Base-by-base conservation (phyloP, 257 asterid species). In the Forsythia viridissima region DNA sequence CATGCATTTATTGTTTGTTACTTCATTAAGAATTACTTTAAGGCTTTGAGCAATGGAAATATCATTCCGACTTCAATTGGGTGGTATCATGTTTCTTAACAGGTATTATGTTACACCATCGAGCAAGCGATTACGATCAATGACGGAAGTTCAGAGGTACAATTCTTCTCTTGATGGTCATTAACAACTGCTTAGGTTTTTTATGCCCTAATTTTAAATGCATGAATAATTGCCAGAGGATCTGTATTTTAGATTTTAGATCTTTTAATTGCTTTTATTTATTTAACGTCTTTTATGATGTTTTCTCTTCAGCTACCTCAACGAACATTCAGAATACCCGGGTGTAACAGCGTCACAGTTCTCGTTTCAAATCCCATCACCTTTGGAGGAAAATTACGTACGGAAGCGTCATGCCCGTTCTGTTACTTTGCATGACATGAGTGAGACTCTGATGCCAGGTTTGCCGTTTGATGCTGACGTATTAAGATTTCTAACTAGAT, bases 331-430 rank as follows among this genome's bases (percentile, higher is more conserved):
- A 4, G 86, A 81, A 70, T 61, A 61, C 38, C 83, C 84, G 1
- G 91, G 90, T 18, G 84, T 90, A n/a, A 57, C 44, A 24, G 44
- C 67, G 70, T 80, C 94, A 0, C 85, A 74, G 37, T 90, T 93
- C 80, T 92, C 96, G 70, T 92, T 93, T 87, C 89, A 84, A 81
- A 86, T 86, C n/a, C 97, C 97, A 24, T 86, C 88, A 71, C 94
- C 89, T 4, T 82, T 89, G 67, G 94, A 90, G 74, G 91, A 89
- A 21, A 82, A 91, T 68, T 89, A 86, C 76, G 81, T 81, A 37
- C 86, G 86, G 74, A 93, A 88, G 81, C 93, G 86, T n/a, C 88
- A 82, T 67, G 81, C 80, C 69, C 80, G 81, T 48, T n/a, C 79
- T 39, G 65, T 72, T 21, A 70, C 43, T 34, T 52, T 80, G 55